Evolutionary conservation across 495 filamentous ascomycete genomes (phyloP), one percentile per base, ranked within the genome.

Genomic region (Penicillium daleae): DNA sequence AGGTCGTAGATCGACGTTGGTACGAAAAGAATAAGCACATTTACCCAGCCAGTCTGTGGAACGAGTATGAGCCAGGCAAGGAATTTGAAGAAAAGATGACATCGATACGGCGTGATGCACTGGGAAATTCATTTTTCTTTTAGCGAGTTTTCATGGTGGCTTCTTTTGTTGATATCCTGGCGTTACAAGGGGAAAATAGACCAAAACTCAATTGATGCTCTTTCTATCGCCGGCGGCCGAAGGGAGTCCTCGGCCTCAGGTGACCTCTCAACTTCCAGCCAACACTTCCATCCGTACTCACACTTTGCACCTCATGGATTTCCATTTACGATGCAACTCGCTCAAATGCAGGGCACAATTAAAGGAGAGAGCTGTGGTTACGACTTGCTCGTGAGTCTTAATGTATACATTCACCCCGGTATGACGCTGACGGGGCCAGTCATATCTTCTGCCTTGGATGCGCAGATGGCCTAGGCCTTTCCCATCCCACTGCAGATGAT

Each of bases 1-100:
- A 97, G 74, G 95, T 98, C 8, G 95, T 99, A 2, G 95, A 99
- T 78, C 83, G 95, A 49, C 78, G 95, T 59, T 99, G 95, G 95
- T 99, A 97, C 71, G 92, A 97, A 78, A 83, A 88, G 66, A 96
- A 98, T 73, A 99, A 98, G 73, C 95, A 99, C 66, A 97, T 98
- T 51, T 98, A 93, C 74, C 95, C 95, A 0, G 95, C 94, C 6
- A 97, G 91, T 72, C 82, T 95, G 17, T 99, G 95, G 95, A 92
- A 93, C 61, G 90, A 96, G 61, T 99, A 96, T 75, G 93, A 97
- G 62, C 90, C 92, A 2, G 89, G 88, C 29, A 89, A 88, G 76
- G 90, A 97, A 62, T 97, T 97, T 71, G 82, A 87, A 62, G 86
- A 85, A 61, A 90, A 91, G 72, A 88, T 93, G 56, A 74, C 68